Evolutionary conservation across 805 yeast genomes (phyloP), one percentile per base, ranked within the genome.

Genomic region (Cyberlindnera maclurae): DNA sequence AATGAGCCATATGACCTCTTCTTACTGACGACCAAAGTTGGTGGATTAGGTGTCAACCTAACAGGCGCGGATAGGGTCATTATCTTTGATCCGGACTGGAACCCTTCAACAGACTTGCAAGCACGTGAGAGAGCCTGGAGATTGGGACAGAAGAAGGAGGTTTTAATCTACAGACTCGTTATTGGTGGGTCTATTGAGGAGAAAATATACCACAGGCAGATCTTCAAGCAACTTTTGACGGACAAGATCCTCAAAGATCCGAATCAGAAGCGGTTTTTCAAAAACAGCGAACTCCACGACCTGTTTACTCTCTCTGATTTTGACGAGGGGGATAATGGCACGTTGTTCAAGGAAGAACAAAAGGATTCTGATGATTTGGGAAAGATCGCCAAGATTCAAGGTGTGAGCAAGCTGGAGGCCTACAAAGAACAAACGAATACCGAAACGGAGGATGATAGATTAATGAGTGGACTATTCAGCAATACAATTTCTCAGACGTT

Each of bases 81-180:
- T 16, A 90, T 90, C 12, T 90, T 74, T 57, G 98, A 90, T 54
- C 98, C 98, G 0, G 97, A 93, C 60, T 90, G 98, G 98, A 90
- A 90, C 54, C 98, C 98, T 1, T 87, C 96, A 1, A 93, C 97
- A 0, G 98, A 90, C 64, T 71, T 89, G 43, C 98, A 90, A 60
- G 98, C 98, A 0, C 69, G 97, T 43, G 98, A 90, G 58, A 64
- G 98, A 35, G 97, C 97, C 0, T 93, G 97, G 97, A 69, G 98
- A 47, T 68, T 90, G 45, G 98, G 98, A 1, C 98, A 90, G 59
- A 89, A 83, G 56, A 77, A 80, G 41, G 96, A 89, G 50, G 97
- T 90, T 8, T 77, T 88, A 6, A 89, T 90, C 27, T 93, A 90
- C 51, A 65, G 98, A 42, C 65, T 93, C 31, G 87, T 93, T 85